Percentiles rank a stretch among this genome's conserved stretches.
Conservation (phyloP, 345 rosid species). For the Passiflora organensis region DNA sequence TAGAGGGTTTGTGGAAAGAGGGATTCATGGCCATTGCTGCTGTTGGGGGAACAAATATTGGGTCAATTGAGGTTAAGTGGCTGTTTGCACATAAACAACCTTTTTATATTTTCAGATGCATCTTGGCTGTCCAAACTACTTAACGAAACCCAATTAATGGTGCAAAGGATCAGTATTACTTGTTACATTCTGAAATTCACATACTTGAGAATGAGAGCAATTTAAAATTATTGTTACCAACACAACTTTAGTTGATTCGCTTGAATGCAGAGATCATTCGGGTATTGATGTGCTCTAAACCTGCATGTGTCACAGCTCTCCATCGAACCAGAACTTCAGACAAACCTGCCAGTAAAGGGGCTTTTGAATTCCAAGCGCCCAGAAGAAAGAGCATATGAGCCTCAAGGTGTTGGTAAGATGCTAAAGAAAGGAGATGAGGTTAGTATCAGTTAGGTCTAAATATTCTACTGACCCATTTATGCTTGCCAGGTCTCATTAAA, state of each 20-base stretch:
- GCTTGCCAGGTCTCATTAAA: neutral
- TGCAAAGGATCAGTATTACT: neutral
- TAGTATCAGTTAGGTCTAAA: slow-evolving; percentile 9
- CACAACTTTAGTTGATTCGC: neutral
- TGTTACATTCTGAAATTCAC: neutral
- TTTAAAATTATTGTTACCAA: neutral
- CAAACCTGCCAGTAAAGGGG: slow-evolving; percentile 72
- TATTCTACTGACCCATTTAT: neutral
- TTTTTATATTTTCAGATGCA: neutral
- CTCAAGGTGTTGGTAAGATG: slow-evolving; percentile 61
- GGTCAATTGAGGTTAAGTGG: slow-evolving; percentile 75
- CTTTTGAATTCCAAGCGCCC: slow-evolving; percentile 52
- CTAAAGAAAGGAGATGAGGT: slow-evolving; percentile 89
- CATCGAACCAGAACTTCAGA: slow-evolving; percentile 77
- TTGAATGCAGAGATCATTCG: neutral
- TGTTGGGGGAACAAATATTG: slow-evolving; percentile 90
- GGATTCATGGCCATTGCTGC: slow-evolving; percentile 94
- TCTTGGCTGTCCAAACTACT: no score
- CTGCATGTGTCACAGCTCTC: slow-evolving; percentile 49
- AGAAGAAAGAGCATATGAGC: slow-evolving; percentile 64
- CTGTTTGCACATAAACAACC: neutral
- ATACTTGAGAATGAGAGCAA: neutral
- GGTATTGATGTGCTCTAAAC: neutral
- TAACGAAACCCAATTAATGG: neutral
- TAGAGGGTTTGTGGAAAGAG: slow-evolving; percentile 84